Conservation (phyloP, 805 yeast genomes). For the Candida boleticola region DNA sequence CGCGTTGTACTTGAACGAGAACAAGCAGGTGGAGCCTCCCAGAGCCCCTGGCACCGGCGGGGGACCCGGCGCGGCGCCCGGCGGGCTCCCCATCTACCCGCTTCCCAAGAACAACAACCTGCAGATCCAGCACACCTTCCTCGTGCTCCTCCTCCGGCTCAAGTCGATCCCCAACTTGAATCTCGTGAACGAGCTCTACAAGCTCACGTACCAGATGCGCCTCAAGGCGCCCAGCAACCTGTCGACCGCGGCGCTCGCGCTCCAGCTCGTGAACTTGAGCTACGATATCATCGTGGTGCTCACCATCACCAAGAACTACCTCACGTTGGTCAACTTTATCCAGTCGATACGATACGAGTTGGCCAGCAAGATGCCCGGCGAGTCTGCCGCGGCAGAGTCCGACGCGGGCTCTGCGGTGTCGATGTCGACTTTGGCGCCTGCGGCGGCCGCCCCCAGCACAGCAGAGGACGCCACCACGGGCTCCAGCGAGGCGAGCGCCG, state of each 20-base stretch:
- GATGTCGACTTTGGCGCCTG: background rate
- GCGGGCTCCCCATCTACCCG: conserved; percentile 24
- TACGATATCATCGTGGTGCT: conserved; percentile 32
- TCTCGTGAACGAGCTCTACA: conserved; percentile 44
- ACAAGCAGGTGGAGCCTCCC: conserved; percentile 8
- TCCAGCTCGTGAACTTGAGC: conserved; percentile 27
- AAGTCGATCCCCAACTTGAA: conserved; percentile 42
- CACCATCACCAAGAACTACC: conserved; percentile 27
- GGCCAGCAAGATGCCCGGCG: background rate
- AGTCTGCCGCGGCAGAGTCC: conserved; percentile 5
- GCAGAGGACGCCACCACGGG: background rate
- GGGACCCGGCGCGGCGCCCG: background rate
- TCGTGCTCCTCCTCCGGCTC: conserved; percentile 37
- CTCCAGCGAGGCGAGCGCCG: background rate
- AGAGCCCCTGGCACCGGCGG: conserved; percentile 2
- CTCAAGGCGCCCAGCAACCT: conserved; percentile 15
- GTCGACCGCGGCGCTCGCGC: conserved; percentile 9
- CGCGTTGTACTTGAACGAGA: conserved; percentile 31
- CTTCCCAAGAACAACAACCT: conserved; percentile 36
- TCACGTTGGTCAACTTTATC: conserved; percentile 26
- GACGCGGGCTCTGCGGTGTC: conserved; percentile 1
- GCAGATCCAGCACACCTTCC: conserved; percentile 23
- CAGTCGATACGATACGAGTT: conserved; percentile 20
- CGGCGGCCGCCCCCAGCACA: background rate
- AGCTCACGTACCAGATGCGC: conserved; percentile 37